Conservation (phyloP, 1,284 basidiomycete species). For the Ceratobasidium sp. region DNA sequence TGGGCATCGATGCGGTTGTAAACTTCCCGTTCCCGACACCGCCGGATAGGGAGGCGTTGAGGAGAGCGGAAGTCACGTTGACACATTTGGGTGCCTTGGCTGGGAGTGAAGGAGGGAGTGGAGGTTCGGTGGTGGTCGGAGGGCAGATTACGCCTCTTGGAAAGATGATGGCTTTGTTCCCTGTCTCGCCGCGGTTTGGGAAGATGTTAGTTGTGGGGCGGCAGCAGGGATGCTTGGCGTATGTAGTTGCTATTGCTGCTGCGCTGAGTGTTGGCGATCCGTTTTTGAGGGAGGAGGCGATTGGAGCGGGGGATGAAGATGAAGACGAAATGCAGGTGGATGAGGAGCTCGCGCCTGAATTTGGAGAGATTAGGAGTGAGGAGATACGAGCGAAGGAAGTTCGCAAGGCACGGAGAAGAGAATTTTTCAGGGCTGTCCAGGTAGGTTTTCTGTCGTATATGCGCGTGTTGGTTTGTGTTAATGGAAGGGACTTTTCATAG, state of each 20-base stretch:
- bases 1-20: slow-evolving; percentile 96
- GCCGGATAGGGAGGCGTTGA: slow-evolving; percentile 82
- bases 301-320: slow-evolving; percentile 63
- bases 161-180: slow-evolving; percentile 91
- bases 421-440: slow-evolving; percentile 83
- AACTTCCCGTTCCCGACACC: slow-evolving; percentile 99
- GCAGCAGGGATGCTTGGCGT: slow-evolving; percentile 92
- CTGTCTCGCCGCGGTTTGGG: slow-evolving; percentile 91
- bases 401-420: slow-evolving; percentile 70
- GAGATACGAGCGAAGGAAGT: slow-evolving; percentile 73
- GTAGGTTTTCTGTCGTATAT: slow-evolving; percentile 58
- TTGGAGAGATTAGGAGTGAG: slow-evolving; percentile 68
- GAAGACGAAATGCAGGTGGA: slow-evolving; percentile 55
- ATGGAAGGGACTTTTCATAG: slow-evolving; percentile 59
- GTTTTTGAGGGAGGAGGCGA: slow-evolving; percentile 84
- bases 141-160: slow-evolving; percentile 89
- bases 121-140: slow-evolving; percentile 52
- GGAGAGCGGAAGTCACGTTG: slow-evolving; percentile 85
- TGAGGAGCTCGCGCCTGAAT: slow-evolving; percentile 59
- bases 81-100: slow-evolving; percentile 86
- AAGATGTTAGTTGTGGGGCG: slow-evolving; percentile 94
- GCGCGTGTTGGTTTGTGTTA: slow-evolving; percentile 37
- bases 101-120: slow-evolving; percentile 50
- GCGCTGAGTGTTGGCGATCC: slow-evolving; percentile 96
- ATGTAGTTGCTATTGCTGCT: slow-evolving; percentile 91